Evolutionary conservation across 306 rosid species (phyloP).

Genomic region (Cucurbita pepo): DNA sequence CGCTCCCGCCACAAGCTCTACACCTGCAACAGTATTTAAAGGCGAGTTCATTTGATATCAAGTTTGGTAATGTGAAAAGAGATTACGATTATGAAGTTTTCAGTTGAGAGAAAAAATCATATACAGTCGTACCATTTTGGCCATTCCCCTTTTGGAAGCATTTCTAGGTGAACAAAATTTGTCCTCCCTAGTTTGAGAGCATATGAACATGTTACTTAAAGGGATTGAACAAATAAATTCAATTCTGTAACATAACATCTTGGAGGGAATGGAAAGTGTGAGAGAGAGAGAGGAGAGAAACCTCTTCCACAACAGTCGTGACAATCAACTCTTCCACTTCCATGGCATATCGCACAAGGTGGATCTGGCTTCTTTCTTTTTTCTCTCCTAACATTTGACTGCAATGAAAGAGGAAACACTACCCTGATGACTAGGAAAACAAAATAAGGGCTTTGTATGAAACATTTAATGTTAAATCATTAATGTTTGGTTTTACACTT

Average conservation of each 20-base stretch:
- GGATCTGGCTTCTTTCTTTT: slow-evolving; percentile 55
- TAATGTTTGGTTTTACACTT: background rate
- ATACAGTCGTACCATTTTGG: slow-evolving; percentile 48
- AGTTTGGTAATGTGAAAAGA: background rate
- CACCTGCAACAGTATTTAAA: slow-evolving; percentile 32
- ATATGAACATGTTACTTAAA: background rate
- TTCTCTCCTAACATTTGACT: slow-evolving; percentile 65
- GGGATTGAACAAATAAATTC: background rate
- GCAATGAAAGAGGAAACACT: slow-evolving; percentile 5
- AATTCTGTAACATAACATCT: background rate
- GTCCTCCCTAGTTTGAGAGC: slow-evolving; percentile 44
- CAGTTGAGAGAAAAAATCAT: background rate
- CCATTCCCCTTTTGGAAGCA: slow-evolving; percentile 95
- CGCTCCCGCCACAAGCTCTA: slow-evolving; percentile 71
- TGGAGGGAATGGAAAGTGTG: background rate
- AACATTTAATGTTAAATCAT: too few relatives aligned
- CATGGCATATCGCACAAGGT: slow-evolving; percentile 56
- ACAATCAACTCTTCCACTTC: slow-evolving; percentile 70
- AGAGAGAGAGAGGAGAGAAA: slow-evolving; percentile 9
- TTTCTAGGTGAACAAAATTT: slow-evolving; percentile 36
- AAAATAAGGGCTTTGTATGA: background rate
- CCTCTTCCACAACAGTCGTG: slow-evolving; percentile 50
- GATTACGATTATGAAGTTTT: background rate
- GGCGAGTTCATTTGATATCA: background rate
- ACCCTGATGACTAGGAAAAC: background rate